Evolutionary conservation across 2,329 filamentous ascomycete genomes (phyloP).

Genomic region (Knoxdaviesia capensis): DNA sequence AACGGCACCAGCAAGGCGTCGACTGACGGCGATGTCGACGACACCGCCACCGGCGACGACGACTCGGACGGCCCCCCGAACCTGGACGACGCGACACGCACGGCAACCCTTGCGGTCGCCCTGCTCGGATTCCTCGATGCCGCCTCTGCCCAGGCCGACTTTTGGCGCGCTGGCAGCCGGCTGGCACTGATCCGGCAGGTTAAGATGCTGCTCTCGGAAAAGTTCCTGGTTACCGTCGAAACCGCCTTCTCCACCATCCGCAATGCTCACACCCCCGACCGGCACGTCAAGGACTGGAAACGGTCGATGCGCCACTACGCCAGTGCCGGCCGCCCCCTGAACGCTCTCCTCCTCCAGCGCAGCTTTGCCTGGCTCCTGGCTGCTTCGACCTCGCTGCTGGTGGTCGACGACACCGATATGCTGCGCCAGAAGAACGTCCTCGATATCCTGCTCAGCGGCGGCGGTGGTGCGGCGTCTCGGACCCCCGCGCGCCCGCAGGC

Average conservation of each 20-base stretch:
- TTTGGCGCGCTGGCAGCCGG: constrained; percentile 63
- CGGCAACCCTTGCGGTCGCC: constrained; percentile 62
- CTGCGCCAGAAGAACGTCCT: constrained; percentile 46
- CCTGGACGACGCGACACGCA: constrained; percentile 44
- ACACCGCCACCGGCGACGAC: constrained; percentile 26
- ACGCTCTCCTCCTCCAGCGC: constrained; percentile 77
- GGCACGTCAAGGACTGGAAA: constrained; percentile 66
- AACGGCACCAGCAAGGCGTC: too few relatives aligned
- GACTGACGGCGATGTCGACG: too few relatives aligned
- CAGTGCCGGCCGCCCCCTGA: constrained; percentile 57
- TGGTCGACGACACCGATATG: constrained; percentile 34
- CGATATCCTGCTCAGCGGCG: constrained; percentile 47
- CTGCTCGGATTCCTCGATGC: constrained; percentile 83
- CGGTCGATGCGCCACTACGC: constrained; percentile 70
- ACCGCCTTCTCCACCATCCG: constrained; percentile 79
- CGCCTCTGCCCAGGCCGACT: constrained; percentile 53
- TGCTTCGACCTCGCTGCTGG: constrained; percentile 53
- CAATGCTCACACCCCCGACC: constrained; percentile 49
- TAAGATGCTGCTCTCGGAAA: constrained; percentile 57
- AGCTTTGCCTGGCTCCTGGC: constrained; percentile 75
- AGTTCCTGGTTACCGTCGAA: constrained; percentile 71
- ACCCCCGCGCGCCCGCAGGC: constrained; percentile 12
- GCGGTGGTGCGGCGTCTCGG: constrained; percentile 10
- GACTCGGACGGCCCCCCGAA: constrained; percentile 33
- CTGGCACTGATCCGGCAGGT: constrained; percentile 53